phyloP scores from a whole-genome alignment of 441 rosid species.

The Biscutella laevigata region DNA sequence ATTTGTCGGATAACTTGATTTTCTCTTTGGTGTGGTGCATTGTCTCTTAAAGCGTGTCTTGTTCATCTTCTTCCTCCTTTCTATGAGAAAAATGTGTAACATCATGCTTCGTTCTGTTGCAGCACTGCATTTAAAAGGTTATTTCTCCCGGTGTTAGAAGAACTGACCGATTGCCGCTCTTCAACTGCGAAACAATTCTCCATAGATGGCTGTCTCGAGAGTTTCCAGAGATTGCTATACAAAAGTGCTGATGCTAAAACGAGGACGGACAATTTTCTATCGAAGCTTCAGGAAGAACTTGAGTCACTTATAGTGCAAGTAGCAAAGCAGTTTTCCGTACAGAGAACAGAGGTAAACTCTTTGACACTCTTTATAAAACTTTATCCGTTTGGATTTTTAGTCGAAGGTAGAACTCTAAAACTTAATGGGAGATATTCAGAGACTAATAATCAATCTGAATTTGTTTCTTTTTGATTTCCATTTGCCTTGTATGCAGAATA shows the following conservation, averaged over 20 bases:
- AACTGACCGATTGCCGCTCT: conserved; percentile 19
- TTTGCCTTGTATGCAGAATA: neutral
- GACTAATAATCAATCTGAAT: neutral
- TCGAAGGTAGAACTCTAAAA: neutral
- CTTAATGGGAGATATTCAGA: neutral
- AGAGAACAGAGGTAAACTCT: conserved; percentile 46
- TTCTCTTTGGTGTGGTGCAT: neutral
- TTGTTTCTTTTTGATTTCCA: neutral
- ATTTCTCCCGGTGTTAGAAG: conserved; percentile 38
- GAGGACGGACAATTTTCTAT: conserved; percentile 27
- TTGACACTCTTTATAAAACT: neutral
- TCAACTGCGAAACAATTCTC: conserved; percentile 27
- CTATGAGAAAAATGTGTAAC: conserved; percentile 5
- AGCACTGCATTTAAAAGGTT: conserved; percentile 63
- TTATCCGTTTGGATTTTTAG: neutral
- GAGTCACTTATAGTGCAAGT: conserved; percentile 33
- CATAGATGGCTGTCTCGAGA: conserved; percentile 33
- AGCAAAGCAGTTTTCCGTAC: conserved; percentile 35
- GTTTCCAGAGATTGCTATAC: conserved; percentile 43
- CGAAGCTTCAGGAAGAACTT: conserved; percentile 44
- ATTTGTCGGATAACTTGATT: neutral
- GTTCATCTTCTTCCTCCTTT: neutral
- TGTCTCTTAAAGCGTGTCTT: neutral
- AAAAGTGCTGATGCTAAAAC: conserved; percentile 22
- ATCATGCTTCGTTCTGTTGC: conserved; percentile 14